Percentiles rank a stretch among this genome's conserved stretches.
These are phyloP conservation scores for Yamadazyma kitorensis DNA, from an alignment of 805 yeast species.

Conservation along the genomic window DNA sequence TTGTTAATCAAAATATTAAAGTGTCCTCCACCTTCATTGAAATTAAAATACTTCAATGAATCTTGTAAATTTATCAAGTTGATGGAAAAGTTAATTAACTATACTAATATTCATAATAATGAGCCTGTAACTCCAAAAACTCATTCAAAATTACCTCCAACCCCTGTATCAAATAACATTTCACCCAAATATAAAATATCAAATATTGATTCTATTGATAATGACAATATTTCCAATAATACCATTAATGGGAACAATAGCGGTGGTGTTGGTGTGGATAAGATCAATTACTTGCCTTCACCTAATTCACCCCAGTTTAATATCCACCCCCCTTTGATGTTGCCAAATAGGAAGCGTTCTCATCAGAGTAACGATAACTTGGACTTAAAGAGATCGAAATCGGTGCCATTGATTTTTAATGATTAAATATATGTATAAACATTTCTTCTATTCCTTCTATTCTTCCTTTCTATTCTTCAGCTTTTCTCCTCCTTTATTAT, in stretches of 20 bases:
- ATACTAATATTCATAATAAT: constrained; percentile 24
- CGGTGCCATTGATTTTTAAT: constrained; percentile 13
- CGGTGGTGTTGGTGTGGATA: no score
- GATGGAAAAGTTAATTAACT: constrained; percentile 34
- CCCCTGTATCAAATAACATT: constrained; percentile 25
- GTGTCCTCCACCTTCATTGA: constrained; percentile 46
- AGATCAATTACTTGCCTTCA: constrained; percentile 10
- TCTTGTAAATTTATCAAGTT: constrained; percentile 31
- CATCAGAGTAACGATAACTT: constrained; percentile 4
- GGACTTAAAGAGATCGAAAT: constrained; percentile 25
- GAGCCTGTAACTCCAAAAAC: constrained; percentile 32
- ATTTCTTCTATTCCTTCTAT: no score
- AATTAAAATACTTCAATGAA: constrained; percentile 42
- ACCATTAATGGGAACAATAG: background rate
- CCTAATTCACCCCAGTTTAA: constrained; percentile 13
- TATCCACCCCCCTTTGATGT: constrained; percentile 14
- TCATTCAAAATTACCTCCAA: constrained; percentile 21
- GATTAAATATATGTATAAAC: no score
- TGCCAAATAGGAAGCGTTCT: constrained; percentile 9
- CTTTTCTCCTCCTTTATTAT: no score
- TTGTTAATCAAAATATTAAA: constrained; percentile 33
- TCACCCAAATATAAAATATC: constrained; percentile 16
- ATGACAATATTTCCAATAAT: background rate
- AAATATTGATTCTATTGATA: constrained; percentile 1
- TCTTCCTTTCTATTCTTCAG: no score